phyloP scores from a whole-genome alignment of 371 early-diverging fungal species.

The Mucor velutinosus region DNA sequence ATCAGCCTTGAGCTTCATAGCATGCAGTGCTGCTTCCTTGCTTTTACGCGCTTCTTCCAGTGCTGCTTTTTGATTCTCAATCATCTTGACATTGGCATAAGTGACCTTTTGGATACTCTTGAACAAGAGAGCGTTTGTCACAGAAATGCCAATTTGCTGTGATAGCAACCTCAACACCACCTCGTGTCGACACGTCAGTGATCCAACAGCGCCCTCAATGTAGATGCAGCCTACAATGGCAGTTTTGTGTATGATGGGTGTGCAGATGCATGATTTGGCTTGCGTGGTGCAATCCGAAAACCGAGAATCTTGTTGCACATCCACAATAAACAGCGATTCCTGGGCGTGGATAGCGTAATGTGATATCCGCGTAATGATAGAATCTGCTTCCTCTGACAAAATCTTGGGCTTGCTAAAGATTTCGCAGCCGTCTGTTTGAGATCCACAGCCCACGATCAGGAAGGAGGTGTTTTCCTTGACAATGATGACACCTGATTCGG shows the following conservation, averaged over 20 bases:
- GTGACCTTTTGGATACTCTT: conserved; percentile 55
- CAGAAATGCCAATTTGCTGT: conserved; percentile 63
- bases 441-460: conserved; percentile 42
- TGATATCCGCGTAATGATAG: conserved; percentile 41
- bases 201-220: conserved; percentile 57
- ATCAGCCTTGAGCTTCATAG: conserved; percentile 53
- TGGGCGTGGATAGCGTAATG: conserved; percentile 45
- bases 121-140: conserved; percentile 61
- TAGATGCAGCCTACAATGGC: conserved; percentile 61
- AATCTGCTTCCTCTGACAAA: conserved; percentile 42
- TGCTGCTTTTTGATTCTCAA: conserved; percentile 52
- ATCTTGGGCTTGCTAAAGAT: conserved; percentile 35
- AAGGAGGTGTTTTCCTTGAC: conserved; percentile 48
- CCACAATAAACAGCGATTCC: conserved; percentile 42
- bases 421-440: conserved; percentile 44
- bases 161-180: conserved; percentile 54
- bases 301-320: conserved; percentile 44
- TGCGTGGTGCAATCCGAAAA: conserved; percentile 38
- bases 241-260: conserved; percentile 59
- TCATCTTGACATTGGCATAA: conserved; percentile 50
- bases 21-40: conserved; percentile 52
- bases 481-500: conserved; percentile 52
- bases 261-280: conserved; percentile 56
- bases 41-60: conserved; percentile 54
- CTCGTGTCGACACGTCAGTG: conserved; percentile 56